These are phyloP conservation scores for Lonicera japonica DNA, from an alignment of 129 eudicot species.

Conservation along the genomic window DNA sequence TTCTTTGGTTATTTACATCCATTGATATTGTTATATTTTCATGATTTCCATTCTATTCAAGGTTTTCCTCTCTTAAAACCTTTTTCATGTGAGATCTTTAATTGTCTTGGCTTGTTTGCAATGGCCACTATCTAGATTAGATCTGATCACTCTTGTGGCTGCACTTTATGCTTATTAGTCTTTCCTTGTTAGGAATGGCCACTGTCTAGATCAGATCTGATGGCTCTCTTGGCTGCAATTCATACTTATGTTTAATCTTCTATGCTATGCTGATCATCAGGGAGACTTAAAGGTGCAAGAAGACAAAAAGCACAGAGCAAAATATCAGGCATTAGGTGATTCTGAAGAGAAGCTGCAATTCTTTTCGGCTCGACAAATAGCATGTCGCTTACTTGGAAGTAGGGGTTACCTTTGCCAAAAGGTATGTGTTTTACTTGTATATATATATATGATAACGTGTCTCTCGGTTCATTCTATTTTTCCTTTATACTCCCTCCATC, in stretches of 20 bases:
- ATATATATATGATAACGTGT: not conserved
- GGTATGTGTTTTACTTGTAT: conserved; percentile 29
- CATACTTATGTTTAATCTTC: not conserved
- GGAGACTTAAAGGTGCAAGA: conserved; percentile 74
- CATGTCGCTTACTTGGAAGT: conserved; percentile 94
- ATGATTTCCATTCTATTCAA: too few species aligned
- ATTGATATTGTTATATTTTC: too few species aligned
- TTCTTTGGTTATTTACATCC: too few species aligned
- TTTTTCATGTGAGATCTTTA: too few species aligned
- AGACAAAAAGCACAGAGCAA: conserved; percentile 88
- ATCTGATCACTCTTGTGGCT: too few species aligned
- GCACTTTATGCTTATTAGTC: too few species aligned
- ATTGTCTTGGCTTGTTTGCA: too few species aligned
- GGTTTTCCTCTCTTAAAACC: too few species aligned
- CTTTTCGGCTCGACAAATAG: conserved; percentile 88
- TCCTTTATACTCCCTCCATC: too few species aligned
- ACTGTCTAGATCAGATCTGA: not conserved
- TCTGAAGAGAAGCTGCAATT: conserved; percentile 77
- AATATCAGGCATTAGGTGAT: conserved; percentile 53
- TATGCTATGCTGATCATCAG: conserved; percentile 25
- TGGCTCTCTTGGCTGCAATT: not conserved
- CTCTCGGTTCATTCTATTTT: not conserved
- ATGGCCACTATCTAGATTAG: too few species aligned
- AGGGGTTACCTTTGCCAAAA: conserved; percentile 92
- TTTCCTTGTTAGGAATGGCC: not conserved